Evolutionary conservation across 2,329 filamentous ascomycete species (phyloP).

Genomic region (Calonectria pseudoreteaudii): DNA sequence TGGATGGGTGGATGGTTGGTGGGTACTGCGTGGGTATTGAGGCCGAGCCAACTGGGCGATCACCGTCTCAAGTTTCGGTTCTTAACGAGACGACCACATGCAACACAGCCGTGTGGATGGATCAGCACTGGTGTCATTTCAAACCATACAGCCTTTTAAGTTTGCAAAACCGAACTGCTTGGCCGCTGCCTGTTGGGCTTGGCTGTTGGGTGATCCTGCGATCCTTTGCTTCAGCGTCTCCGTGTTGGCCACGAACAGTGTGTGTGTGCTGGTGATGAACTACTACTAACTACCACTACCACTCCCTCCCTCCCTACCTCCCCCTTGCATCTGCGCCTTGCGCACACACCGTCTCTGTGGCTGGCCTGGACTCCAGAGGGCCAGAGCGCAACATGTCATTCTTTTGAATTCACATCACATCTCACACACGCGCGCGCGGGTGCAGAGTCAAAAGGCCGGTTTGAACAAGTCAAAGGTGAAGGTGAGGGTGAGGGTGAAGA

Average conservation of each 20-base stretch:
- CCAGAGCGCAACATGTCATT: background rate
- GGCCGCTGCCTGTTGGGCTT: background rate
- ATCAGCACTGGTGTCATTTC: background rate
- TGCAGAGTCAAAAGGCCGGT: background rate
- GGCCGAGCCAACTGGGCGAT: background rate
- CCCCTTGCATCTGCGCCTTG: background rate
- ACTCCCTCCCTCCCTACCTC: no score
- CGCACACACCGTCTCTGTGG: background rate
- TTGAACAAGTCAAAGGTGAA: background rate
- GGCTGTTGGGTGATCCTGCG: no score
- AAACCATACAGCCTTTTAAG: background rate
- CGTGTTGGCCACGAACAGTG: background rate
- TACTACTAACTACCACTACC: no score
- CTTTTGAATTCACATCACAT: background rate
- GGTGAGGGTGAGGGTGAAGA: background rate
- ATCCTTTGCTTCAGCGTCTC: no score
- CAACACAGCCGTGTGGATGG: background rate
- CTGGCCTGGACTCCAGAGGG: background rate
- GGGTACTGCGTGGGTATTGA: background rate
- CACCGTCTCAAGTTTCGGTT: background rate
- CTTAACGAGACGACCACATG: conserved; percentile 3
- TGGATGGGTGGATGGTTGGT: no score
- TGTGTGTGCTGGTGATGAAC: background rate
- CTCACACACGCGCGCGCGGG: background rate
- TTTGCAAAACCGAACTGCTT: background rate